Base-by-base conservation (phyloP, 2,329 filamentous ascomycete species). In the Stagonosporopsis rhizophila region DNA sequence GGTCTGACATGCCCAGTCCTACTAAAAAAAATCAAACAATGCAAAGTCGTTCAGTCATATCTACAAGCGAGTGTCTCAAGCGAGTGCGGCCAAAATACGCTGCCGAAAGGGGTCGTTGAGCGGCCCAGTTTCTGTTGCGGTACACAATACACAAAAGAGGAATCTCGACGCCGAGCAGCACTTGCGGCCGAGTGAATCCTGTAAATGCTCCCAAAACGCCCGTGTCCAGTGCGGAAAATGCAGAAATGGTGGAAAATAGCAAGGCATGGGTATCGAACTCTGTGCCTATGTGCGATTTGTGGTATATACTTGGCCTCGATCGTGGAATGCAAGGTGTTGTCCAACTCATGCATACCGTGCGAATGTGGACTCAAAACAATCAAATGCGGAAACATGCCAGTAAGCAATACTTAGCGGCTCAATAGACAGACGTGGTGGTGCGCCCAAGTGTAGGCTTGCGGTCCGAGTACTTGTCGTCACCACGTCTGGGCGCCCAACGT, bases 401-500 rank as follows among this genome's bases (percentile, higher is more conserved):
- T 27, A 47, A 35, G 30, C 4, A 20, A 52, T 22, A 32, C 37
- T 42, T 46, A 32, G 27, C 41, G 11, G 4, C 48, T 32, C 69
- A 74, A 54, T 71, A 73, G 32, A 66, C 70, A 53, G 60, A 69
- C n/a, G 70, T 73, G 19, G 66, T 61, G 22, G 62, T 62, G 44
- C 70, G 65, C 14, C 62, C 50, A 6, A 74, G 45, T 14, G 25
- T 42, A 28, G 71, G 71, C 58, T 70, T 74, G 38, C 49, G 58
- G n/a, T 60, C 39, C 34, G 56, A 62, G 20, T 69, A 68, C 30
- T 59, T 50, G 11, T 68, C 68, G 6, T 73, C 69, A n/a, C 66
- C 56, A 27, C 56, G 48, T n/a, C 60, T 55, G 0, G 66, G 62
- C 23, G 65, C 65, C 61, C 65, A 75, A 9, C 66, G 70, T 37